Evolutionary conservation across 108 stramenopile species (phyloP), one percentile per base, ranked within the genome.

Genomic region (Skeletonema potamos): DNA sequence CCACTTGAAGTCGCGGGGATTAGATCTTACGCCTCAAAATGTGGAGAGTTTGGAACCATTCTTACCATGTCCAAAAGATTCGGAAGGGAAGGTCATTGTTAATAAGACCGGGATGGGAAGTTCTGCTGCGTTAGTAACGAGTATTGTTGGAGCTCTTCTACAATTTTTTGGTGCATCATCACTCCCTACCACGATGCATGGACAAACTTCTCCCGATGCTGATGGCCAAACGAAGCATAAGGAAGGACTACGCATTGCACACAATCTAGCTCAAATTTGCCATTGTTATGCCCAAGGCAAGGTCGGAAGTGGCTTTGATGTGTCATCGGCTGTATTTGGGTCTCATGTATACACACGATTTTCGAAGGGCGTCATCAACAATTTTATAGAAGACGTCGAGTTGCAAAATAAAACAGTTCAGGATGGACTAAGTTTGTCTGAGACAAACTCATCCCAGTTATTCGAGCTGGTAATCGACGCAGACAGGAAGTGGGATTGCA

Each of bases 291-390:
- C 97, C 0, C 98, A 98, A 82, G 97, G 97, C 58, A 98, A 98
- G 73, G 89, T 97, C 2, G 98, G 98, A n/a, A 93, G 91, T 63
- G 98, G 98, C 17, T 98, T 98, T 70, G 98, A 98, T 70, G 97
- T 98, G 12, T 85, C 87, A 39, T 83, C 93, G 2, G 98, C 98
- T 20, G 85, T 91, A 46, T 84, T 86, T 64, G 98, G 98, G 24
- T 93, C 91, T 18, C 95, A 96, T 66, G 80, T 90, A 0, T 98
- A 97, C 77, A 81, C 82, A 15, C 82, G 96, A 27, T 96, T 96
- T 72, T 89, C 92, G 5, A 80, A 85, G 54, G 57, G 54, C 11
- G 30, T 83, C 5, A 70, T 98, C 17, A 65, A 76, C 7, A 82
- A 87, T 55, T 68, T 92, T 36, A 77, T 97, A 66, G 72, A 66